Percentiles rank a stretch among this genome's conserved stretches.
phyloP scores from a whole-genome alignment of 1,284 basidiomycete genomes.

The Trametes versicolor region DNA sequence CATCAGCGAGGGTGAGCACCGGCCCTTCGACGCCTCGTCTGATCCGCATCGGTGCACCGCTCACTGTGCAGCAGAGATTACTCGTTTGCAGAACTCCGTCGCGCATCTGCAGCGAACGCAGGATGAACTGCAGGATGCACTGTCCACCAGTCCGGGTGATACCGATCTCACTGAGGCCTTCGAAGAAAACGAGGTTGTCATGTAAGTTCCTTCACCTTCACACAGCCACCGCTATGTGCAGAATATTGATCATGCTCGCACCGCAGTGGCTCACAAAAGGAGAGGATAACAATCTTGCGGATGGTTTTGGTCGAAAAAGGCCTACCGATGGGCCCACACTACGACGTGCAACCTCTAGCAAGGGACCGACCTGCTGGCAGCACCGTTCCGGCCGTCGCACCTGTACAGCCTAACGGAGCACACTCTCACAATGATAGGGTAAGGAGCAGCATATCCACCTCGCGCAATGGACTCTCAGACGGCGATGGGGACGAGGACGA shows the following conservation, averaged over 20 bases:
- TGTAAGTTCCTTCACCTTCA: constrained; percentile 49
- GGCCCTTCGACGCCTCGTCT: constrained; percentile 17
- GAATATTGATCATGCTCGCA: background rate
- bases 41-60: constrained; percentile 11
- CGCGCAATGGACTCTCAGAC: background rate
- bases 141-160: constrained; percentile 49
- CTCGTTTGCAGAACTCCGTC: constrained; percentile 79
- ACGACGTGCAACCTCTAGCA: constrained; percentile 43
- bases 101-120: constrained; percentile 72
- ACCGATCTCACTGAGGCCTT: constrained; percentile 57
- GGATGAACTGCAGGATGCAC: constrained; percentile 58
- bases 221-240: too few relatives aligned
- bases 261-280: constrained; percentile 73
- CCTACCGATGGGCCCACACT: constrained; percentile 52
- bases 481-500: background rate
- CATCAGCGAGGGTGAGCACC: constrained; percentile 70
- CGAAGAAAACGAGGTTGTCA: constrained; percentile 62
- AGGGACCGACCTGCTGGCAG: background rate
- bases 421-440: background rate
- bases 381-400: background rate
- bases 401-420: background rate
- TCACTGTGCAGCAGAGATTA: constrained; percentile 63
- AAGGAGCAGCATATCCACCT: too few relatives aligned
- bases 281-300: constrained; percentile 72
- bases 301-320: constrained; percentile 73